Evolutionary conservation across 176 grass and related monocot genomes (phyloP).

Genomic region (Cenchrus americanus): DNA sequence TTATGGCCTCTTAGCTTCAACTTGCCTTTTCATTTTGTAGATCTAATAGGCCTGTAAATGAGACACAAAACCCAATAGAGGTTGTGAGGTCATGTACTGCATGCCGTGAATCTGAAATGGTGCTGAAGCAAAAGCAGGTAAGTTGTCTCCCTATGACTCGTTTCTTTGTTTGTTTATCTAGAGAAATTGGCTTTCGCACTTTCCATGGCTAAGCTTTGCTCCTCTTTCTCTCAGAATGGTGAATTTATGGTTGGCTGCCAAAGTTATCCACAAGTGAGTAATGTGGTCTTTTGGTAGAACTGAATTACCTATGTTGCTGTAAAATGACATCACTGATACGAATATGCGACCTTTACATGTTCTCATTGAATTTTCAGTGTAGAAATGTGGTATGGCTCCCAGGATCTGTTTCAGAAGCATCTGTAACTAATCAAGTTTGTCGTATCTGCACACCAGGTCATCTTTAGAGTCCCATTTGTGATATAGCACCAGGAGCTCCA

Average conservation of each 20-base stretch:
- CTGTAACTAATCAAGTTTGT: slow-evolving; percentile 77
- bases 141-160: slow-evolving; percentile 35
- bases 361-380: slow-evolving; percentile 67
- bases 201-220: slow-evolving; percentile 26
- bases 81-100: slow-evolving; percentile 73
- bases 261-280: slow-evolving; percentile 70
- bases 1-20: slow-evolving; percentile 30
- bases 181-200: background rate
- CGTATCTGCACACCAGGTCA: slow-evolving; percentile 80
- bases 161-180: slow-evolving; percentile 5
- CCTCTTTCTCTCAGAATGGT: slow-evolving; percentile 57
- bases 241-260: slow-evolving; percentile 82
- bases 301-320: background rate
- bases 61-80: slow-evolving; percentile 55
- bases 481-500: slow-evolving; percentile 15
- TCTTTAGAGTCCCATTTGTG: slow-evolving; percentile 35
- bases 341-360: slow-evolving; percentile 14
- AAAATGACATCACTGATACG: slow-evolving; percentile 5
- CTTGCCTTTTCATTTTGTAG: slow-evolving; percentile 48
- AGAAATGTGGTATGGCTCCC: slow-evolving; percentile 96
- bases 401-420: slow-evolving; percentile 77
- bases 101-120: slow-evolving; percentile 83
- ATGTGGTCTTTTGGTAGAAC: slow-evolving; percentile 23
- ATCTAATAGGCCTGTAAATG: slow-evolving; percentile 68
- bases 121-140: slow-evolving; percentile 70